A percentile compares a stretch with the other conserved stretches of the same genome.
Conservation (phyloP, 2,329 filamentous ascomycete genomes). For the Monosporascus sp. region DNA sequence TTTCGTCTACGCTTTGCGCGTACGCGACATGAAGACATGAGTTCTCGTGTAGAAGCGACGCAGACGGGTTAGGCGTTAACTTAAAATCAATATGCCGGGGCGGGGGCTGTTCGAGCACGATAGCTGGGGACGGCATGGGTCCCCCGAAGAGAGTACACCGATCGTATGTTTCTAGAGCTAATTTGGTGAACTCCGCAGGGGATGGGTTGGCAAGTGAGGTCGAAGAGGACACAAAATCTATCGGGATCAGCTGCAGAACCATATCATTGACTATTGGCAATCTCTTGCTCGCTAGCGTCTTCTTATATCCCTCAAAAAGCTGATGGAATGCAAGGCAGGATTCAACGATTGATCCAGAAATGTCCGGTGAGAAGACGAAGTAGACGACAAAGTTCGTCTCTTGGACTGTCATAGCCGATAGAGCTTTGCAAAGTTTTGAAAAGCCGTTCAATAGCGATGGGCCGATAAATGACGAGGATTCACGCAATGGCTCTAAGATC, state of each 20-base stretch:
- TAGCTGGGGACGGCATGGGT: constrained; percentile 59
- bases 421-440: constrained; percentile 40
- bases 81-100: constrained; percentile 74
- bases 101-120: constrained; percentile 64
- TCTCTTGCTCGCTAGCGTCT: constrained; percentile 42
- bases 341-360: constrained; percentile 57
- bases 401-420: constrained; percentile 35
- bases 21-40: constrained; percentile 78
- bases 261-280: constrained; percentile 53
- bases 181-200: constrained; percentile 50
- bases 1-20: constrained; percentile 65
- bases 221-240: constrained; percentile 60
- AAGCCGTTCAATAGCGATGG: constrained; percentile 44
- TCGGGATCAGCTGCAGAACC: constrained; percentile 71
- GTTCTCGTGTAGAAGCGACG: constrained; percentile 71
- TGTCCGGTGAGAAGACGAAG: constrained; percentile 64
- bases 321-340: constrained; percentile 69
- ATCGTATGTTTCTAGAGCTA: constrained; percentile 74
- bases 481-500: constrained; percentile 32
- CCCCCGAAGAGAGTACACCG: constrained; percentile 58
- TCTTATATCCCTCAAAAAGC: constrained; percentile 61
- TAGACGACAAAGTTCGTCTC: constrained; percentile 68
- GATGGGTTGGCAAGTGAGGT: constrained; percentile 58
- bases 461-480: constrained; percentile 36
- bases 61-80: constrained; percentile 59